Evolutionary conservation across 352 stramenopile species (phyloP), one percentile per base, ranked within the genome.

Genomic region (Globisporangium apiculatum): DNA sequence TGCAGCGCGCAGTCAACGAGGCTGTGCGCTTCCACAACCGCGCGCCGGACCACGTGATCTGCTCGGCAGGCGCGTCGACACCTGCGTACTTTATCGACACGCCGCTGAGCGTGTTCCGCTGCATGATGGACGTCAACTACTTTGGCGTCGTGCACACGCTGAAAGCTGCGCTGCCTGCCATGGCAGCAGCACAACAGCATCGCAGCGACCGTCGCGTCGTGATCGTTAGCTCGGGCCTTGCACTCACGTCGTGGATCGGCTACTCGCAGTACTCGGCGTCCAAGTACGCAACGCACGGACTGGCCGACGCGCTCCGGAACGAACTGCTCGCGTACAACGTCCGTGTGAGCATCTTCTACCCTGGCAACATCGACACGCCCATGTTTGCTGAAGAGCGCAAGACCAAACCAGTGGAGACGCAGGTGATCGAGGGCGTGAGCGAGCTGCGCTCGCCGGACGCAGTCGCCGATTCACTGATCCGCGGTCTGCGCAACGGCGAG

Each of bases 121-220:
- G 77, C 66, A 83, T 86, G 48, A 94, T 94, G 79, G 80, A 94
- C 56, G 68, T 94, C 50, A 92, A 95, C 69, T 95, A 93, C 73
- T 91, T 94, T 59, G 83, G 83, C 41, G 79, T 79, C 45, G 63
- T 95, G 38, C 68, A 94, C 64, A 63, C 77, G n/a, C 76, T 93
- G 55, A 91, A 93, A 61, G 83, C 83, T 15, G 82, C 77, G 17
- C 62, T 95, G 49, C 83, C 83, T 10, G 72, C 72, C 7, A 94
- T 95, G 83, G 68, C 91, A 41, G 55, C 73, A 31, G 24, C 24
- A 31, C 24, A 31, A 31, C 24, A 31, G 38, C 69, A 72, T 40
- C 61, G 71, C 57, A 69, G 89, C 54, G 68, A 67, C 43, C 79
- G 83, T 1, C 75, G 84, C 3, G 70, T 94, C 60, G 71, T 93